phyloP scores from a whole-genome alignment of 73 alveolate species.

The Stentor coeruleus region DNA sequence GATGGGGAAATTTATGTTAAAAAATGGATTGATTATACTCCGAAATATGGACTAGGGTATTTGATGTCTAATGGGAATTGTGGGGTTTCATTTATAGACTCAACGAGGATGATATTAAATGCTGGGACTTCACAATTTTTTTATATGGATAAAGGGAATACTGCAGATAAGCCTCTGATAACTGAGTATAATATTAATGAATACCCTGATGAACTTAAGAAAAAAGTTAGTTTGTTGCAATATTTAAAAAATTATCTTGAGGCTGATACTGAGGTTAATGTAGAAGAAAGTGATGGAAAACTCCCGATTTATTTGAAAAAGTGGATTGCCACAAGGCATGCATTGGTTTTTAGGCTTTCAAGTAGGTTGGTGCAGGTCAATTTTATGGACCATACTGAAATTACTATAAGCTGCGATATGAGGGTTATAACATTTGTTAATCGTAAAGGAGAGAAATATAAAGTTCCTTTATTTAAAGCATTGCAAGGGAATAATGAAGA shows the following conservation, averaged over 20 bases:
- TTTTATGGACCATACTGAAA: conserved; percentile 36
- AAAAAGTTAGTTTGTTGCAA: conserved; percentile 60
- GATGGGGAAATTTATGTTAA: background rate
- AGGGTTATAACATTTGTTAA: background rate
- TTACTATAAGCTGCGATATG: background rate
- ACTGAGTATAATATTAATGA: background rate
- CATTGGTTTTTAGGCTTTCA: conserved; percentile 94
- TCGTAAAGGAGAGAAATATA: background rate
- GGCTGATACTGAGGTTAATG: conserved; percentile 5
- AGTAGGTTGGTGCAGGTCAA: conserved; percentile 94
- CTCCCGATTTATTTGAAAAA: conserved; percentile 79
- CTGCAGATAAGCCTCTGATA: no score
- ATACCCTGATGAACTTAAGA: conserved; percentile 61
- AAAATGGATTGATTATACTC: background rate
- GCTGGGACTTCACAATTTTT: background rate
- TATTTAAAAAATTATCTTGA: conserved; percentile 67
- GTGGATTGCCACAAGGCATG: conserved; percentile 96
- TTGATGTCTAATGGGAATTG: background rate
- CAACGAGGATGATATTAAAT: background rate
- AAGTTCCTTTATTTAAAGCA: background rate
- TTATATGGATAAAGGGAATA: background rate
- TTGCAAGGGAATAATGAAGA: background rate
- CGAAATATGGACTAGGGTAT: background rate
- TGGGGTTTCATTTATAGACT: background rate
- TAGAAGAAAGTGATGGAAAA: background rate